A percentile compares a stretch with the other conserved stretches of the same genome.
These are phyloP conservation scores for Polygonum maritimum DNA, from an alignment of 148 eudicot species.

Conservation along the genomic window DNA sequence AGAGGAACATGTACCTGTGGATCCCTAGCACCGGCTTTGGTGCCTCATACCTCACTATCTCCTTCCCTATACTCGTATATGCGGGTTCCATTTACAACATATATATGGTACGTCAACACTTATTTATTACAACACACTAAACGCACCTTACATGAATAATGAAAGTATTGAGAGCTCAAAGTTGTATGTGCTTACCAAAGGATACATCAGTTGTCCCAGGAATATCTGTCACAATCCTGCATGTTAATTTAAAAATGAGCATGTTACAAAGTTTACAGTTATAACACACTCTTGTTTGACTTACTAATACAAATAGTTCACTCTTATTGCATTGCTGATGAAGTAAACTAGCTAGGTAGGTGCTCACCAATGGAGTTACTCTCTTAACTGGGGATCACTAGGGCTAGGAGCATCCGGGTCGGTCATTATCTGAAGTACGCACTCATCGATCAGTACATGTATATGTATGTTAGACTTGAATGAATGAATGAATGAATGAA, in stretches of 20 bases:
- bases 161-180: background rate
- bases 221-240: constrained; percentile 55
- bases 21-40: constrained; percentile 78
- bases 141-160: background rate
- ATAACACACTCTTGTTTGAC: too few species aligned
- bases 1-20: constrained; percentile 58
- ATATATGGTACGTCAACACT: background rate
- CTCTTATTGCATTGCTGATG: too few species aligned
- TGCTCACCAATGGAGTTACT: constrained; percentile 56
- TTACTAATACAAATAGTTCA: too few species aligned
- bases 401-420: constrained; percentile 71
- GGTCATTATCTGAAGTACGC: constrained; percentile 40
- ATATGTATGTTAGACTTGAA: too few species aligned
- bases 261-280: background rate
- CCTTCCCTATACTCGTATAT: constrained; percentile 43
- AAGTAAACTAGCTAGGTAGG: background rate
- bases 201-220: constrained; percentile 63
- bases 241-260: background rate
- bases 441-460: too few species aligned
- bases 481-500: too few species aligned
- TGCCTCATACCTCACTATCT: constrained; percentile 62
- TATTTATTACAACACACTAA: background rate
- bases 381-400: constrained; percentile 57
- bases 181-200: constrained; percentile 32
- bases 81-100: background rate